Conservation (phyloP, 1,284 basidiomycete genomes). For the Ganoderma meredithae region DNA sequence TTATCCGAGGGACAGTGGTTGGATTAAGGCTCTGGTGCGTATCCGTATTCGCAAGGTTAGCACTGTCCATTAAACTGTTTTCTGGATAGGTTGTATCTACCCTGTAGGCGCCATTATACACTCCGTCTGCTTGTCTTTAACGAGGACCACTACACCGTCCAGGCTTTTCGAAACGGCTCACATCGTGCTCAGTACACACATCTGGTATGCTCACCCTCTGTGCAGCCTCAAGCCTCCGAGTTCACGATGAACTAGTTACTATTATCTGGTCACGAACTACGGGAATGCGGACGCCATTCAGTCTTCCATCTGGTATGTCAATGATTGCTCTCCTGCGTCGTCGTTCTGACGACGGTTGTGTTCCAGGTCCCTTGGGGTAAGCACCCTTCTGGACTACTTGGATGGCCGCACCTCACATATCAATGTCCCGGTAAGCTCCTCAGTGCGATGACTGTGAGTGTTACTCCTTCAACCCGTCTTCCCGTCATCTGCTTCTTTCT, state of each 20-base stretch:
- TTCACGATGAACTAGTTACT: conserved; percentile 5
- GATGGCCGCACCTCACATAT: background rate
- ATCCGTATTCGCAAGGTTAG: no score
- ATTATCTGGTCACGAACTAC: conserved; percentile 11
- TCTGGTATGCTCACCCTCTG: conserved; percentile 2
- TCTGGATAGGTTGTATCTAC: background rate
- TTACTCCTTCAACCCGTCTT: background rate
- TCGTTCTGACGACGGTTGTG: background rate
- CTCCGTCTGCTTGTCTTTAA: background rate
- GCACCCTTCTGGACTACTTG: background rate
- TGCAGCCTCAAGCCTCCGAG: no score
- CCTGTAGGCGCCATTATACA: background rate
- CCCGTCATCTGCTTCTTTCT: no score
- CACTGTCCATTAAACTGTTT: background rate
- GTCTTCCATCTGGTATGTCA: conserved; percentile 10
- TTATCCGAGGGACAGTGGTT: conserved; percentile 2
- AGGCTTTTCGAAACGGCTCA: conserved; percentile 18
- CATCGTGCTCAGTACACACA: conserved; percentile 6
- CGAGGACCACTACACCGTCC: background rate
- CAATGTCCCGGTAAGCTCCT: background rate
- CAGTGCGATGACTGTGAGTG: conserved; percentile 4
- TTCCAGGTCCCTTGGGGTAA: conserved; percentile 16
- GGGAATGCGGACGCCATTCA: background rate
- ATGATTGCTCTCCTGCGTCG: background rate
- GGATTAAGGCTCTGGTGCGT: conserved; percentile 4